A percentile compares a stretch with the other conserved stretches of the same genome.
Evolutionary conservation across 2,329 filamentous ascomycete genomes (phyloP).

Genomic region (Cordyceps fumosorosea): DNA sequence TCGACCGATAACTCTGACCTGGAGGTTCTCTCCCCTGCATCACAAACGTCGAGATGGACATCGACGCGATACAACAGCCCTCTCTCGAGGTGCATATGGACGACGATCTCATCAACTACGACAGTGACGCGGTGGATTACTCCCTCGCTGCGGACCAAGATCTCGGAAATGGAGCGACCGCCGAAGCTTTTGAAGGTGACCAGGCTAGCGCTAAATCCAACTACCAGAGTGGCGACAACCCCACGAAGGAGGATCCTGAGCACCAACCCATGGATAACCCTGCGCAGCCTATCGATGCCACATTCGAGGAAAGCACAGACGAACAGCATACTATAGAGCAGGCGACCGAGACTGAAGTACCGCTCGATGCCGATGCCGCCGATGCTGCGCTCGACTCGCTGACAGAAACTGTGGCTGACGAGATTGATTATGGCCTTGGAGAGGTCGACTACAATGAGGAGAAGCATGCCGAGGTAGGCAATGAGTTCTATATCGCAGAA

Average conservation of each 20-base stretch:
- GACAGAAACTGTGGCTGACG: conserved; percentile 20
- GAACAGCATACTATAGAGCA: background rate
- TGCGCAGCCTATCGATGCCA: background rate
- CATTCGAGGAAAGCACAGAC: background rate
- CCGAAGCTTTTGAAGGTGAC: conserved; percentile 11
- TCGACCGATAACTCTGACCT: too few species aligned
- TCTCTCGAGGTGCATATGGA: conserved; percentile 21
- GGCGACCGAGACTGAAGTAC: background rate
- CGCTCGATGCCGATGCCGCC: conserved; percentile 11
- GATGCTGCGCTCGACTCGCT: background rate
- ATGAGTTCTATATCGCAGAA: background rate
- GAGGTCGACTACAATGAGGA: conserved; percentile 17
- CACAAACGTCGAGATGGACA: conserved; percentile 27
- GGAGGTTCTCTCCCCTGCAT: conserved; percentile 7
- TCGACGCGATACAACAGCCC: conserved; percentile 22
- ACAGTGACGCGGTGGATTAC: conserved; percentile 24
- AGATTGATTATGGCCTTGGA: conserved; percentile 27
- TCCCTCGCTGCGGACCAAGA: conserved; percentile 9
- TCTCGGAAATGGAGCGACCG: conserved; percentile 16
- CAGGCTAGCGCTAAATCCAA: conserved; percentile 4
- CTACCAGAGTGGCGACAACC: background rate
- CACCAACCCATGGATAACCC: background rate
- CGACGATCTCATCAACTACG: conserved; percentile 33
- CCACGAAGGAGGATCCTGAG: background rate
- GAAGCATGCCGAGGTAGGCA: conserved; percentile 19